These are phyloP conservation scores for Magnolia changhungtana DNA, from an alignment of 164 flowering plant species.

Conservation along the genomic window DNA sequence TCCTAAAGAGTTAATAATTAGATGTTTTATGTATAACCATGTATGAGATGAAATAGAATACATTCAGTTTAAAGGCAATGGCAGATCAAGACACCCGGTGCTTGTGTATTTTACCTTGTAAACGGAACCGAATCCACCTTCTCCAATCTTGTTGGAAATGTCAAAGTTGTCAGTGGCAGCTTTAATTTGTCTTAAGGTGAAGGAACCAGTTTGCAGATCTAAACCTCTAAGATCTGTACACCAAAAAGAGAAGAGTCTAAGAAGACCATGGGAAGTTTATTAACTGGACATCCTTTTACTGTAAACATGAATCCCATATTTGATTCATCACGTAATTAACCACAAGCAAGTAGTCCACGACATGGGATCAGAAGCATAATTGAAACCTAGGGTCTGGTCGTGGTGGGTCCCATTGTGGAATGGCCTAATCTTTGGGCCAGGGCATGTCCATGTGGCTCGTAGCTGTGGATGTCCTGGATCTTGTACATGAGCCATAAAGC, in stretches of 20 bases:
- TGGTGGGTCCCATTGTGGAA: too few relatives aligned
- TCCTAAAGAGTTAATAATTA: neutral
- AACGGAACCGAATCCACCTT: constrained; percentile 68
- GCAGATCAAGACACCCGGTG: neutral
- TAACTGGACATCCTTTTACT: too few relatives aligned
- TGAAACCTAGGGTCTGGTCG: too few relatives aligned
- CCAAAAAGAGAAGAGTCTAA: neutral
- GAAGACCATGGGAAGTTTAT: too few relatives aligned
- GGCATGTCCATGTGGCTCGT: too few relatives aligned
- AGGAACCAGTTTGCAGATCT: constrained; percentile 39
- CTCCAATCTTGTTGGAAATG: constrained; percentile 46
- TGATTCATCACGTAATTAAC: too few relatives aligned
- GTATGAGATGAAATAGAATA: neutral
- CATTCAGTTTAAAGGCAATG: neutral
- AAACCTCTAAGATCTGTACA: constrained; percentile 32
- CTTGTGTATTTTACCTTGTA: constrained; percentile 40
- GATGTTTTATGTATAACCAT: neutral
- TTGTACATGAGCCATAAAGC: too few relatives aligned
- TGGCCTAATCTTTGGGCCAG: too few relatives aligned
- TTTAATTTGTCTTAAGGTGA: constrained; percentile 46
- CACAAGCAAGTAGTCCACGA: too few relatives aligned
- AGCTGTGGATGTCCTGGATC: too few relatives aligned
- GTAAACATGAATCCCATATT: too few relatives aligned
- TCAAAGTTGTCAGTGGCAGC: constrained; percentile 57
- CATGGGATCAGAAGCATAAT: too few relatives aligned